Base-by-base conservation (phyloP, 2,329 filamentous ascomycete genomes). In the Biscogniauxia mediterranea region DNA sequence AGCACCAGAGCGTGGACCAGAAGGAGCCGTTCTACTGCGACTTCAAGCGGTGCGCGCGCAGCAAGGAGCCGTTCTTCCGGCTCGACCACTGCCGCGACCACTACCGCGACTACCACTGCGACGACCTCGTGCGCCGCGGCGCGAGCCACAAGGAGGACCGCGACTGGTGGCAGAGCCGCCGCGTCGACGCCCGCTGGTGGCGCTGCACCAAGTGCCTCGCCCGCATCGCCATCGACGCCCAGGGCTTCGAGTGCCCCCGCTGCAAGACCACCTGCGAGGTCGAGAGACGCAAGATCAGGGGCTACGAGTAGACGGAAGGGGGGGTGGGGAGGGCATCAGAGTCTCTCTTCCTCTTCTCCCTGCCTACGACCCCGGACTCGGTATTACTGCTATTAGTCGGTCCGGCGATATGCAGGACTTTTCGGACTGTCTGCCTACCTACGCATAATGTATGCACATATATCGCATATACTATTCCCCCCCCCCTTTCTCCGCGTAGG, bases 81-180 rank as follows among this genome's bases (percentile, higher is more conserved):
- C 78, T 80, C 32, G 84, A 87, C 64, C 84, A 86, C 72, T 84
- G 79, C 69, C 78, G 84, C 46, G 83, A 85, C 60, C 84, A 87
- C 69, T 77, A 84, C 46, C 79, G 84, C 32, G 79, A 83, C 53
- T 83, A 76, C 63, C 84, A 87, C 75, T 76, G 76, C 58, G 84
- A 87, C 68, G 82, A 85, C 59, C 54, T 72, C 23, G 25, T 62
- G 28, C 70, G 61, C 46, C 68, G 72, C 54, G 64, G 66, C 20
- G 56, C 61, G 57, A 64, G 64, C 54, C 57, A 51, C 62, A 73
- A 50, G 61, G 66, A 71, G 55, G 64, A 73, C 59, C 69, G 72
- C 50, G 72, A 74, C 46, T 75, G 74, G 63, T 81, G 78, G 78
- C 67, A 77, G 9, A 73, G 69, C 54, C 76, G 80, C 61, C 74